Evolutionary conservation across 495 filamentous ascomycete species (phyloP), one percentile per base, ranked within the genome.

Genomic region (Viridothelium virens): DNA sequence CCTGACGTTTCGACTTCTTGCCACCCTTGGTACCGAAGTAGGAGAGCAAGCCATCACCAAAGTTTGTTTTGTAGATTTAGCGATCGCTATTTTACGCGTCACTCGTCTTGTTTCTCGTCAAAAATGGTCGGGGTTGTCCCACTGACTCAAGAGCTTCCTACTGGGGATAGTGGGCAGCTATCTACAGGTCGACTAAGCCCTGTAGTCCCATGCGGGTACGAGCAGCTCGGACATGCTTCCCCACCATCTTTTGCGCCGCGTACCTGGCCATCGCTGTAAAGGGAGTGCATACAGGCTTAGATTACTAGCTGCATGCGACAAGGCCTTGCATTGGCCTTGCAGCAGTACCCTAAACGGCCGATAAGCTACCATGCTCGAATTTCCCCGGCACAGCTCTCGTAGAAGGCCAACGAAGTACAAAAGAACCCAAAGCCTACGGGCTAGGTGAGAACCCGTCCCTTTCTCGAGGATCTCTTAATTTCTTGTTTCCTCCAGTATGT

Each of bases 341-440:
- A 59, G 14, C 14, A 31, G 3, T 2, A 59, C 53, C 25, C 53
- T 36, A 36, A 36, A 36, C 31, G 5, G 53, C 53, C n/a, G 53
- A 59, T 59, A 59, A 59, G 53, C 53, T 59, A 18, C 53, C 53
- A 18, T 59, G 53, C 53, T 34, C 10, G 53, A 59, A 59, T n/a
- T 59, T 36, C 31, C 6, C 53, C 53, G 25, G 31, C 25, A 6
- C 5, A 59, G 53, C 53, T 59, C 7, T 36, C 6, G 31, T 59
- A 14, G 14, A 36, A 14, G 7, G 53, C 25, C 25, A 25, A 25
- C 25, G 25, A 25, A 11, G 25, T 59, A 59, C 53, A 59, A 59
- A 59, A 59, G 53, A 59, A 59, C 31, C 25, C 25, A 18, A 18
- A 0, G 31, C 53, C 53, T 7, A 14, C 41, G 6, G 53, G 0